These are phyloP conservation scores for Abrus pulchellus DNA, from an alignment of 306 rosid genomes.

Conservation along the genomic window DNA sequence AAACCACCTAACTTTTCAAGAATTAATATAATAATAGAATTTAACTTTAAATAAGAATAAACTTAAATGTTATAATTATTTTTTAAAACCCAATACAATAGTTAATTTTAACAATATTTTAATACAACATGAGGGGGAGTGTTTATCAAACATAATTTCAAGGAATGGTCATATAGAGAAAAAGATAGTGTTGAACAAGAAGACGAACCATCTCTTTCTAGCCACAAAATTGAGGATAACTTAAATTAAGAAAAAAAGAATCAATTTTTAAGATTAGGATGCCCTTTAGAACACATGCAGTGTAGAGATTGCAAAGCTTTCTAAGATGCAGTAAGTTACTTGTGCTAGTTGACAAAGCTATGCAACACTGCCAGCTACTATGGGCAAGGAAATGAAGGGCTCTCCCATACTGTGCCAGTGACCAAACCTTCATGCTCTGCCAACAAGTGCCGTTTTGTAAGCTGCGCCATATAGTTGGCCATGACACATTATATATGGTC, in stretches of 20 bases:
- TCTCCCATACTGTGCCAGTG: slow-evolving; percentile 34
- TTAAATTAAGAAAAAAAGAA: background rate
- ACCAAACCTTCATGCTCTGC: slow-evolving; percentile 32
- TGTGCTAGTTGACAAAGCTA: slow-evolving; percentile 47
- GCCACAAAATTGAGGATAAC: slow-evolving; percentile 29
- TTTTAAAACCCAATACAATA: no score
- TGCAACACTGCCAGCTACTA: slow-evolving; percentile 42
- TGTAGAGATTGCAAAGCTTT: slow-evolving; percentile 29
- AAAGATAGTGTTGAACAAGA: slow-evolving; percentile 22
- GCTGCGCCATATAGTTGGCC: slow-evolving; percentile 31
- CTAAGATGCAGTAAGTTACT: slow-evolving; percentile 29
- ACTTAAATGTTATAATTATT: no score
- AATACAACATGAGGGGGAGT: background rate
- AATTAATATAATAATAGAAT: no score
- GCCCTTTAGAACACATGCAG: slow-evolving; percentile 29
- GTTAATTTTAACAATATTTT: no score
- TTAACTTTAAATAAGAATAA: no score
- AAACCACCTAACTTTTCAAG: no score
- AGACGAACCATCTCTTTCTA: slow-evolving; percentile 40
- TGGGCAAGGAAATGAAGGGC: slow-evolving; percentile 12
- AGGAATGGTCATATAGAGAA: slow-evolving; percentile 2
- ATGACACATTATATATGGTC: slow-evolving; percentile 43
- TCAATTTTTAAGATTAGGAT: background rate
- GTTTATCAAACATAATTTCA: slow-evolving; percentile 1
- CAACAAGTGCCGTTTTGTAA: slow-evolving; percentile 36